Base-by-base conservation (phyloP, 2,329 filamentous ascomycete species). In the Xylaria sp. region DNA sequence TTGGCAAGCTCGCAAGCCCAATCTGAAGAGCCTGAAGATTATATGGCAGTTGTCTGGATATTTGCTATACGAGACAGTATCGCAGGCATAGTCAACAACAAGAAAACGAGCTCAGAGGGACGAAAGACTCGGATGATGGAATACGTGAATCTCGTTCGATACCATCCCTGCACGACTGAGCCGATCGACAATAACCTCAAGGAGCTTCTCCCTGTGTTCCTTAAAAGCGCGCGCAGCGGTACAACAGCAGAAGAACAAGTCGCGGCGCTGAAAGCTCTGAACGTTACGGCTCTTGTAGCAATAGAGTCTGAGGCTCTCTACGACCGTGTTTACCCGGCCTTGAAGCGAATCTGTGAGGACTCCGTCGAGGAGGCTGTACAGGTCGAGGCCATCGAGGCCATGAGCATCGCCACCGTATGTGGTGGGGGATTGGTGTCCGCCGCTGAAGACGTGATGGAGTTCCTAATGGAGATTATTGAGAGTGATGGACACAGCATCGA, bases 401-500 rank as follows among this genome's bases (percentile, higher is more conserved):
- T 95, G 48, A 83, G 85, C 34, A 80, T 89, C n/a, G 84, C 85
- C 20, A 84, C 88, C 1, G 84, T 90, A 62, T 93, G 91, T 63
- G 89, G 88, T 16, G 91, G 91, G 1, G 89, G 88, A 1, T 82
- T 83, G 4, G 80, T 84, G 24, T 84, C 87, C 26, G 87, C 86
- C 18, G 84, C 86, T 0, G 76, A 88, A 39, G 87, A 92, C 29
- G 77, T 90, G 43, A 88, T 95, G 78, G 84, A 87, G 2, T 90
- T 88, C 60, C 75, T 93, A 22, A 74, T 93, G 9, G 89, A 92
- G 54, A 90, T 96, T 45, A 77, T 92, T 17, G 86, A 90, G 56
- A 90, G 87, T 7, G 91, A 96, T 62, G 92, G 92, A 2, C 80
- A 88, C 38, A 84, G 80, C 2, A 79, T 93, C 39, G 84, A 85